Conservation (phyloP, 1,139 yeast genomes). For the Geotrichum klebahnii region DNA sequence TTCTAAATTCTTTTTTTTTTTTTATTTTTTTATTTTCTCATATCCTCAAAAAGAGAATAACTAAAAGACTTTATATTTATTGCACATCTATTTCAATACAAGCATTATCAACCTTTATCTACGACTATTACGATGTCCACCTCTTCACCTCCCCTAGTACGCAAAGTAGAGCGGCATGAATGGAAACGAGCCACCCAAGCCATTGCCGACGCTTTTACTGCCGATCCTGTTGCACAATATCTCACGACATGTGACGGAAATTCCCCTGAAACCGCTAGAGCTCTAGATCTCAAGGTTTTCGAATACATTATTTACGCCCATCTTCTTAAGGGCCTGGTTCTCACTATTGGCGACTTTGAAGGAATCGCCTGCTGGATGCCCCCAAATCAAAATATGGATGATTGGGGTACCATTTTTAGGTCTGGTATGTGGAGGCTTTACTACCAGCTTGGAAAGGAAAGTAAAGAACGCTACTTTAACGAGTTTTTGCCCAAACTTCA, state of each 20-base stretch:
- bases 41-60: too few relatives aligned
- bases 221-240: conserved; percentile 51
- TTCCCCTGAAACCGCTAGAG: conserved; percentile 39
- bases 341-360: conserved; percentile 53
- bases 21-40: too few relatives aligned
- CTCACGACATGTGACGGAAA: conserved; percentile 46
- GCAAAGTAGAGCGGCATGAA: conserved; percentile 43
- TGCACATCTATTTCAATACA: not conserved
- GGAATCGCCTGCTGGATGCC: conserved; percentile 62
- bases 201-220: conserved; percentile 49
- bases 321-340: conserved; percentile 52
- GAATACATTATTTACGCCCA: conserved; percentile 58
- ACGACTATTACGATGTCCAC: not conserved
- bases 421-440: conserved; percentile 56
- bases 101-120: not conserved
- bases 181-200: conserved; percentile 54
- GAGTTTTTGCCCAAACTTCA: conserved; percentile 57
- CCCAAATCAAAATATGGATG: conserved; percentile 51
- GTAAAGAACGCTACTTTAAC: conserved; percentile 52
- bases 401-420: conserved; percentile 49
- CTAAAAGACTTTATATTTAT: too few relatives aligned
- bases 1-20: too few relatives aligned
- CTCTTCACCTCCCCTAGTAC: conserved; percentile 22
- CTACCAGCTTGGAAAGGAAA: conserved; percentile 49
- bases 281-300: conserved; percentile 49